Evolutionary conservation across 2,329 filamentous ascomycete species (phyloP), one percentile per base, ranked within the genome.

Genomic region (Pseudogymnoascus sp.): DNA sequence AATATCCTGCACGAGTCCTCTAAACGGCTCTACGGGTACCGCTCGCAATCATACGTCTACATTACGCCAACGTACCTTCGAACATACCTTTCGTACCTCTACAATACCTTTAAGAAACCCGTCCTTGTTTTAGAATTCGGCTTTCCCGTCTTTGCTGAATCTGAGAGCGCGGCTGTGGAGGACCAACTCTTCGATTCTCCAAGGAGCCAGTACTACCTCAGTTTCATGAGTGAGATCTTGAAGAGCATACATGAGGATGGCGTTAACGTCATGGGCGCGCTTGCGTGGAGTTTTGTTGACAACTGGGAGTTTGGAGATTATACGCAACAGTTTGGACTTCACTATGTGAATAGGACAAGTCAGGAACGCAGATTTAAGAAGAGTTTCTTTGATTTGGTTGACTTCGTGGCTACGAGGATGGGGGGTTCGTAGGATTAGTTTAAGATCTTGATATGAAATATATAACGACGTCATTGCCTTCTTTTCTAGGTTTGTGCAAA

Each of bases 41-140:
- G 77, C 11, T 83, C 81, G 1, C 74, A 82, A 35, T 76, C 76
- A 1, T 84, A 84, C 68, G 78, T 82, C n/a, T 84, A 85, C 71
- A 80, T 81, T 35, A 81, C 84, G 0, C 84, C 84, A 0, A 77
- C 76, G 1, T 85, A 84, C 66, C 77, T 87, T n/a, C 77, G 82
- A 61, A 77, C 75, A 62, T 80, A 82, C 65, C 75, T 84, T 4
- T 79, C 76, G 66, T 86, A 85, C 68, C 73, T 87, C 1, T 83
- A 79, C 76, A 85, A 85, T 70, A 85, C 80, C 0, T 87, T 80
- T 75, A 77, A 73, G 33, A 70, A 72, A 0, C 80, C 80, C 0
- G 74, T 82, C 6, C 47, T 77, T 3, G 69, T 77, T 40, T 77
- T 78, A 5, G 83, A 86, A 68, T 85, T 85, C 65, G 84, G 84